Conservation (phyloP, 345 rosid genomes). For the Arabidopsis suecica region DNA sequence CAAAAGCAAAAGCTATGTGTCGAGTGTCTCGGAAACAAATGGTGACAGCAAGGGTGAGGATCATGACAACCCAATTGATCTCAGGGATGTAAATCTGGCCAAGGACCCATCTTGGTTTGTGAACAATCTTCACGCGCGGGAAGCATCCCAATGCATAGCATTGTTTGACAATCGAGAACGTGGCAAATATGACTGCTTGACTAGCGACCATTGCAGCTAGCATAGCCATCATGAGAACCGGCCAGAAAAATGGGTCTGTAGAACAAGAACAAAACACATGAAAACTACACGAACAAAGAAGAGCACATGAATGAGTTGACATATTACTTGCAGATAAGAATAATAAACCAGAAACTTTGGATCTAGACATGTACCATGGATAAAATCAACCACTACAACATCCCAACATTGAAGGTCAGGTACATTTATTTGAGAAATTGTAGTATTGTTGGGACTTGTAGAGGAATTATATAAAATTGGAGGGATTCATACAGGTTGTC, state of each 20-base stretch:
- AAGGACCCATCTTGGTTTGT: constrained; percentile 77
- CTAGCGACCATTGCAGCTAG: constrained; percentile 85
- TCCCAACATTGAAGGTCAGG: constrained; percentile 18
- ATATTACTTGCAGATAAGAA: background rate
- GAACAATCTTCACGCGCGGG: constrained; percentile 91
- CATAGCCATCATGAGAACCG: constrained; percentile 70
- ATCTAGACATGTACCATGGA: constrained; percentile 10
- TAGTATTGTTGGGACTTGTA: background rate
- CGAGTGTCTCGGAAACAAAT: constrained; percentile 64
- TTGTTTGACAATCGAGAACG: constrained; percentile 83
- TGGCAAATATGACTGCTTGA: constrained; percentile 78
- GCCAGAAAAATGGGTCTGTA: constrained; percentile 81
- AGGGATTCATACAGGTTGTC: background rate
- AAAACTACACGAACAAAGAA: constrained; percentile 24
- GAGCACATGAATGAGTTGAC: background rate
- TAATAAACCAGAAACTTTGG: background rate
- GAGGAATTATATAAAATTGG: constrained; percentile 14
- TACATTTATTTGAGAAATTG: constrained; percentile 9
- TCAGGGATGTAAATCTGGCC: constrained; percentile 93
- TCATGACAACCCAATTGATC: constrained; percentile 94
- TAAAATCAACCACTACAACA: constrained; percentile 11
- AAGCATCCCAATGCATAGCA: constrained; percentile 91
- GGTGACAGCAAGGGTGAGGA: constrained; percentile 75
- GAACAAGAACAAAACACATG: constrained; percentile 31
- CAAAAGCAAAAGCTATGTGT: constrained; percentile 82